Evolutionary conservation across 495 filamentous ascomycete genomes (phyloP), one percentile per base, ranked within the genome.

Genomic region (Penicillium lividum): DNA sequence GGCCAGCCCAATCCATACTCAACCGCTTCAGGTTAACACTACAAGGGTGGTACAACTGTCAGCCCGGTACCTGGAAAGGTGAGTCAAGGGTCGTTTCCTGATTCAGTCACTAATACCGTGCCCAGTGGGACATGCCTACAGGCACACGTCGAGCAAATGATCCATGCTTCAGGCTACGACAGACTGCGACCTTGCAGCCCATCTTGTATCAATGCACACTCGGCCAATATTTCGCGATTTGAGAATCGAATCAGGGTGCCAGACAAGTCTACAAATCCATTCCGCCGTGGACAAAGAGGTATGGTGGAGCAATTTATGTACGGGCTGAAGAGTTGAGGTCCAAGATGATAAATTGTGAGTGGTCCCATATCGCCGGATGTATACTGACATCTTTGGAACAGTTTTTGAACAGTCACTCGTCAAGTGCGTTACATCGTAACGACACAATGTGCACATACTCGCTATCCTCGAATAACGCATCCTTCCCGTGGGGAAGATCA

Each of bases 11-110:
- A 31, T 50, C 28, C 28, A 50, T 48, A 43, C 5, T 45, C 29
- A 31, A 50, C 28, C 47, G 5, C 47, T 27, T 31, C 29, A 33
- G 47, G 47, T 50, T 22, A 22, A 22, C 22, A 22, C 22, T 22
- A 22, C 27, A 50, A 27, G 28, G 47, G 15, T 50, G 27, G 28
- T 31, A 10, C 27, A 33, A 16, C 47, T n/a, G 15, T 50, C 47
- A 50, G 47, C 47, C 47, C 28, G 28, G 15, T 50, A 50, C 28
- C 47, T 29, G 15, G 47, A 50, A 15, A 50, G 25, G 47, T 50
- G 15, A 50, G 47, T 50, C 27, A 50, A 27, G 31, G 31, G 10
- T 33, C 28, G 6, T 50, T 50, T 50, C 25, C 27, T 50, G 15
- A 33, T 50, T 28, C 15, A 31, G 10, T 31, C 29, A 50, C 47